Percentiles rank a stretch among this genome's conserved stretches.
These are phyloP conservation scores for Lantana camara DNA, from an alignment of 257 asterid genomes.

Conservation along the genomic window DNA sequence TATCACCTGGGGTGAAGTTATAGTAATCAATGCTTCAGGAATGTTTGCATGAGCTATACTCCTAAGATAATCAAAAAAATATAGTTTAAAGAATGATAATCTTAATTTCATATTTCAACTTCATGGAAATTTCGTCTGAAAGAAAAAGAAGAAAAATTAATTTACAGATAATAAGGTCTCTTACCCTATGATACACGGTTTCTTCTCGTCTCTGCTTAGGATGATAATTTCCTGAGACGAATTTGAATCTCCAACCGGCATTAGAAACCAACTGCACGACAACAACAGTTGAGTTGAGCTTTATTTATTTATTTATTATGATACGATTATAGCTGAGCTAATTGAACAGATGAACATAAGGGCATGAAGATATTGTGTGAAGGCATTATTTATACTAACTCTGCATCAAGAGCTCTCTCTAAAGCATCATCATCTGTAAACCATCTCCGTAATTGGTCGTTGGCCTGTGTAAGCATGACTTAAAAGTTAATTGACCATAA, in stretches of 20 bases:
- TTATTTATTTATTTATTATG: no score
- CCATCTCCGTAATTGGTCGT: constrained; percentile 69
- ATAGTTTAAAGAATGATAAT: no score
- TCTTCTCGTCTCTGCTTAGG: constrained; percentile 71
- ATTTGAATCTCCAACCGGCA: constrained; percentile 57
- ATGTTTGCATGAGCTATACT: constrained; percentile 40
- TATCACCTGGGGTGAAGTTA: constrained; percentile 55
- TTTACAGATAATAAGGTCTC: no score
- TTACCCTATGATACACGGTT: constrained; percentile 75
- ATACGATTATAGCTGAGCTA: constrained; percentile 5
- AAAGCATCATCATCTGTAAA: constrained; percentile 84
- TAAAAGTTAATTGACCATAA: constrained; percentile 19
- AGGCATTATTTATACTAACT: constrained; percentile 48
- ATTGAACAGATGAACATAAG: background rate
- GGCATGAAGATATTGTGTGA: background rate
- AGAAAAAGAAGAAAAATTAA: background rate
- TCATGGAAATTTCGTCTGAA: no score
- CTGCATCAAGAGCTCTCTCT: constrained; percentile 88
- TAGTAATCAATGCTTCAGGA: constrained; percentile 42
- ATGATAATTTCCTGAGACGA: constrained; percentile 63
- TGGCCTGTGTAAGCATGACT: constrained; percentile 57
- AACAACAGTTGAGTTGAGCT: background rate
- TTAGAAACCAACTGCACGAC: constrained; percentile 68
- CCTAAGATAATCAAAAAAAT: constrained; percentile 37
- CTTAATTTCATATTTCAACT: no score